Base-by-base conservation (phyloP, 1,284 basidiomycete species). In the Rhodotorula sp. region DNA sequence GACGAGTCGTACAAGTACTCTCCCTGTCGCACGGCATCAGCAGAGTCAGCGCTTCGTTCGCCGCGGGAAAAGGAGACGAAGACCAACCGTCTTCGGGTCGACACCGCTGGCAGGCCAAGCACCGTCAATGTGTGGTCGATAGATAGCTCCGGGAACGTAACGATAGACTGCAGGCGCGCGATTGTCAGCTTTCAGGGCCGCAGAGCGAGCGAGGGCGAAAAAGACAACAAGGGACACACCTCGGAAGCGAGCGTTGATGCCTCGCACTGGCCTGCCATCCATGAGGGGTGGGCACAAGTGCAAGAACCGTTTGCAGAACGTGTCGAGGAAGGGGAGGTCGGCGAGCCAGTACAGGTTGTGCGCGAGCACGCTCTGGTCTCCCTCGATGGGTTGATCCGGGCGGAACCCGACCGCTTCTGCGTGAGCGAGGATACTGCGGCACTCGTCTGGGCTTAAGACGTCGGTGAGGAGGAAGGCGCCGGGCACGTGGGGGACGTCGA, bases 331-430 rank as follows among this genome's bases (percentile, higher is more conserved):
- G 15, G 77, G 72, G 15, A 79, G 65, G 73, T 86, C 85, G 3
- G 86, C 85, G 26, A 87, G 81, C 85, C 86, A 86, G 64, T 86
- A 84, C 68, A 87, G 81, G 78, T 87, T 87, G 34, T 83, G 84
- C 1, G 83, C 82, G 68, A 86, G 82, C 67, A 83, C 82, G 47
- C 59, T 70, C 64, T 49, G 15, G 81, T 76, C 1, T 84, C 82
- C 84, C 5, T 77, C 83, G 2, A 84, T 81, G 0, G 86, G 85
- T 73, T 86, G 83, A 75, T 87, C 86, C 43, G 83, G 83, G 47
- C 84, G 81, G 71, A 85, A 83, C 0, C 86, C 86, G 6, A 86
- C 82, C 0, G 82, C 80, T 71, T 84, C 83, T 1, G 84, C 84
- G 2, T 83, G 83, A 62, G 80, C 79, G 18, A 85, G 81, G 64